Base-by-base conservation (phyloP, 2,329 filamentous ascomycete species). In the Bipolaris victoriae region DNA sequence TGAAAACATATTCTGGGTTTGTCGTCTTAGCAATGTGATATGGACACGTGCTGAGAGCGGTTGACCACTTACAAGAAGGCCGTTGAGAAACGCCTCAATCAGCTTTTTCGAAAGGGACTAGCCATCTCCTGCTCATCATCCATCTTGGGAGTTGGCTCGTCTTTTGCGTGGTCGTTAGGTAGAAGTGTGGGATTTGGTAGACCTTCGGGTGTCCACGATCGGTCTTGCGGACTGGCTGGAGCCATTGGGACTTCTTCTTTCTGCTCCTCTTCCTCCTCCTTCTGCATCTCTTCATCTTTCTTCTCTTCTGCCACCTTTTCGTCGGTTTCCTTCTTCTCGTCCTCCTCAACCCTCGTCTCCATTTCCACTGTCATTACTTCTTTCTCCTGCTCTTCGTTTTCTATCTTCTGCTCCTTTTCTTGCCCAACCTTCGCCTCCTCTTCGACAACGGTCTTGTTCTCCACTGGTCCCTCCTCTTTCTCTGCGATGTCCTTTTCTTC, bases 161-260 rank as follows among this genome's bases (percentile, higher is more conserved):
- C 50, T 16, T 51, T 54, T 5, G 22, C 18, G 13, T 10, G n/a
- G 20, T 33, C 39, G 13, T 41, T 26, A 6, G 20, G 18, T 37
- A 43, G 20, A 13, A 20, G 22, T 24, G 36, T 43, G 16, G 13
- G 41, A 1, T 44, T 48, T 13, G 46, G 55, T 15, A 39, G 37
- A 18, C 45, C 50, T 26, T 49, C 41, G 22, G 49, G 52, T 26
- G 53, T 62, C 24, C 41, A 57, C 1, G 49, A 52, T 33, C 50
- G 40, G n/a, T 41, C 44, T 36, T 48, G 52, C 5, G 52, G 36
- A 29, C 36, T 26, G 24, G 43, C 41, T 22, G 55, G 54, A 31
- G 55, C 52, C 3, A 41, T 36, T 6, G 49, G 33, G 5, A 37
- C 49, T 24, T 39, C 41, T 13, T 43, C 51, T 37, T 37, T 7